Conservation (phyloP, 225 moss, liverwort and hornwort genomes). For the Straminergon stramineum region DNA sequence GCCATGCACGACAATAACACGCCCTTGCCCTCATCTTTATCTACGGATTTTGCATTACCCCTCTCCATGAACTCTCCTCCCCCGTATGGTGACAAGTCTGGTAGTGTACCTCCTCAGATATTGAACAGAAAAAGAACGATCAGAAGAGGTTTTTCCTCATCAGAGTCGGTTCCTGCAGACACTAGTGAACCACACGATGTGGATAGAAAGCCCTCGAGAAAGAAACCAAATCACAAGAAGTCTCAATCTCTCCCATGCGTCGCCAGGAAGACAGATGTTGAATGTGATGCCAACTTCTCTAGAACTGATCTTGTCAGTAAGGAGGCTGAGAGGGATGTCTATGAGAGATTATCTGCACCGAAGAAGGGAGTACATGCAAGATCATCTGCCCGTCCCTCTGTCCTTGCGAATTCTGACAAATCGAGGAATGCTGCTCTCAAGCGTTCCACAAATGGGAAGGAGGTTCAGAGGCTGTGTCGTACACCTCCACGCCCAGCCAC, state of each 20-base stretch:
- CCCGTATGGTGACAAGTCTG: not conserved
- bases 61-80: not conserved
- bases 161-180: constrained; percentile 34
- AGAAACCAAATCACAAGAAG: constrained; percentile 41
- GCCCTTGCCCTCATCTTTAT: not conserved
- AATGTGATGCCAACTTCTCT: constrained; percentile 8
- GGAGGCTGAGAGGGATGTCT: constrained; percentile 33
- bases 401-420: constrained; percentile 4
- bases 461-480: constrained; percentile 17
- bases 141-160: constrained; percentile 39
- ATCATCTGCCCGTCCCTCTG: not conserved
- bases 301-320: constrained; percentile 4
- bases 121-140: constrained; percentile 42
- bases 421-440: constrained; percentile 8
- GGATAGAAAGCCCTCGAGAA: constrained; percentile 32
- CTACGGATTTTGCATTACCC: constrained; percentile 19
- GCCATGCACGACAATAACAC: constrained; percentile 3
- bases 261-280: constrained; percentile 23
- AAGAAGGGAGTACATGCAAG: constrained; percentile 26
- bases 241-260: constrained; percentile 24
- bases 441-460: constrained; percentile 21
- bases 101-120: constrained; percentile 5
- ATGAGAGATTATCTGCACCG: constrained; percentile 30
- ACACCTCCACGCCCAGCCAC: constrained; percentile 1
- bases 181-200: constrained; percentile 1